Conservation (phyloP, 2,329 filamentous ascomycete genomes). For the Aspergillus neoniger region DNA sequence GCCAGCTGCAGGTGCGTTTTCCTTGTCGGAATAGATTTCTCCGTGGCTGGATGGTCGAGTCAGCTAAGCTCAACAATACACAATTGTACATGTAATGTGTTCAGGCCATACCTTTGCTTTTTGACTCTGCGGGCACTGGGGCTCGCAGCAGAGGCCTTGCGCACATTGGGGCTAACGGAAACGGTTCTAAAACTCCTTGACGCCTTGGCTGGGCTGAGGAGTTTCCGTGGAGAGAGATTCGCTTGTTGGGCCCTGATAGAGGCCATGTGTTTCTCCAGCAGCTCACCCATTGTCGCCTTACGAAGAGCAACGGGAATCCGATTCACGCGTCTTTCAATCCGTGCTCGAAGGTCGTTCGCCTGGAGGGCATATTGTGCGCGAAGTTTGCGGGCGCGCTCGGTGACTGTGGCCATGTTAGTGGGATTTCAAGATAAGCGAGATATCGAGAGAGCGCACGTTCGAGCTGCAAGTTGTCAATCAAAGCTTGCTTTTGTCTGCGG, state of each 20-base stretch:
- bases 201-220: slow-evolving; percentile 31
- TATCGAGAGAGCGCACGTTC: slow-evolving; percentile 64
- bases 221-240: slow-evolving; percentile 34
- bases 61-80: slow-evolving; percentile 11
- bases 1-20: slow-evolving; percentile 59
- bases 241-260: slow-evolving; percentile 29
- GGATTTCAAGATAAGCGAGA: slow-evolving; percentile 8
- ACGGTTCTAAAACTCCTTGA: slow-evolving; percentile 32
- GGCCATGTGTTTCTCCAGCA: slow-evolving; percentile 59
- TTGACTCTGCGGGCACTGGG: slow-evolving; percentile 33
- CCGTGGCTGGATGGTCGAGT: slow-evolving; percentile 56
- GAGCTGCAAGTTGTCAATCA: slow-evolving; percentile 86
- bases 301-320: slow-evolving; percentile 80
- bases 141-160: slow-evolving; percentile 30
- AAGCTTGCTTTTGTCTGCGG: slow-evolving; percentile 74
- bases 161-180: slow-evolving; percentile 31
- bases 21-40: slow-evolving; percentile 69
- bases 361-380: slow-evolving; percentile 87
- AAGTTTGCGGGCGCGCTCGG: slow-evolving; percentile 81
- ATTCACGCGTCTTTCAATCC: slow-evolving; percentile 91
- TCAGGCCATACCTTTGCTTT: slow-evolving; percentile 33
- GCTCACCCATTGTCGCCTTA: slow-evolving; percentile 77
- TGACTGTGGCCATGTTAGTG: slow-evolving; percentile 59
- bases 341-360: slow-evolving; percentile 78
- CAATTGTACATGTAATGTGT: background rate